phyloP scores from a whole-genome alignment of 805 yeast genomes.

The Candida sonorensis region DNA sequence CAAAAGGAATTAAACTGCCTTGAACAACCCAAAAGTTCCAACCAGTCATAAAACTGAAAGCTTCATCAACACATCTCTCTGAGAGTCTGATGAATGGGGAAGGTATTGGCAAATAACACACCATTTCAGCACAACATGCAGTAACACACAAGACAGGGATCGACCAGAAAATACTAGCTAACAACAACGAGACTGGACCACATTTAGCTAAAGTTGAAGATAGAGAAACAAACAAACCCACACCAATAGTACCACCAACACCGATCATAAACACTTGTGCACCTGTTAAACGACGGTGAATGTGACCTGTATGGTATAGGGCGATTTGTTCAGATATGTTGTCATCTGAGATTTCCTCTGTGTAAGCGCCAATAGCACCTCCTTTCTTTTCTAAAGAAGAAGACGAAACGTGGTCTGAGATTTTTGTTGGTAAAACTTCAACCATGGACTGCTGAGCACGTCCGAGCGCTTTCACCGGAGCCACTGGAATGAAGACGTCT shows the following conservation, averaged over 20 bases:
- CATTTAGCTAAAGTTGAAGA: conserved; percentile 32
- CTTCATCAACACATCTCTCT: conserved; percentile 39
- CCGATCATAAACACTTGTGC: conserved; percentile 43
- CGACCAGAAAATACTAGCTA: conserved; percentile 37
- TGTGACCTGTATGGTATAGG: conserved; percentile 11
- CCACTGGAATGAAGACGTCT: conserved; percentile 20
- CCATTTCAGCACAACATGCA: conserved; percentile 40
- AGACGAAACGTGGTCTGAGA: background rate
- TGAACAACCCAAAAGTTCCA: conserved; percentile 46
- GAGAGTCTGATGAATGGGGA: conserved; percentile 42
- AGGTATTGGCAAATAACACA: conserved; percentile 38
- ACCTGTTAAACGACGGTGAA: conserved; percentile 28
- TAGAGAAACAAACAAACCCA: conserved; percentile 38
- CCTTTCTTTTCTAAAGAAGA: conserved; percentile 3
- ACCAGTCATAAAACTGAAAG: conserved; percentile 39
- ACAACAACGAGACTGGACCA: conserved; percentile 36
- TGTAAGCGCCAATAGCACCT: conserved; percentile 1
- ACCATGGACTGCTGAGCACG: conserved; percentile 7
- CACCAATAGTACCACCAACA: conserved; percentile 45
- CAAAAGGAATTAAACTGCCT: conserved; percentile 43
- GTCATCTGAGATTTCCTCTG: conserved; percentile 2
- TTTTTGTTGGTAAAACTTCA: conserved; percentile 1
- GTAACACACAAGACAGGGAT: conserved; percentile 36
- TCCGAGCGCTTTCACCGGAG: conserved; percentile 16
- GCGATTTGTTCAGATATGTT: conserved; percentile 7